Evolutionary conservation across 768 basidiomycete species (phyloP), one percentile per base, ranked within the genome.

Genomic region (Amanita rimosa): DNA sequence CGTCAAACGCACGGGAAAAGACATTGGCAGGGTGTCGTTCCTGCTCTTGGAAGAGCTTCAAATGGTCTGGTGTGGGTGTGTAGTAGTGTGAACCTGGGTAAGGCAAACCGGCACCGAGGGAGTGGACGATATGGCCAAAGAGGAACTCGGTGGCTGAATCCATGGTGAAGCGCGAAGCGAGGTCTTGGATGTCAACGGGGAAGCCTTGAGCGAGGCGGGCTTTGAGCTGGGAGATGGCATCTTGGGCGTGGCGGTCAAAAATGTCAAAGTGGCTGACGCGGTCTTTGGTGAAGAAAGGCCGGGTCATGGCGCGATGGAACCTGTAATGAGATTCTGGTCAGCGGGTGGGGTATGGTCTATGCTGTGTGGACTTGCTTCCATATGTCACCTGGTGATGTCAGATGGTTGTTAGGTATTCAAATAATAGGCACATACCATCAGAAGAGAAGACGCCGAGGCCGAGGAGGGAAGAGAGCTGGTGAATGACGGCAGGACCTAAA

Each of bases 211-310:
- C 47, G 24, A 78, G 67, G 10, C 79, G 67, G 3, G 58, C 60
- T 42, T 70, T 71, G 49, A 76, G 67, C 36, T 68, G 58, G 2
- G 57, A 53, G 4, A 84, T 60, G 4, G 73, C 68, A n/a, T 71
- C 62, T 37, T 71, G 67, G 4, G 74, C 68, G 40, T 79, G 78
- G 10, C 71, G 64, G 44, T 74, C 75, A 54, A 82, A 83, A 26
- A 74, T 76, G 21, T 81, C 75, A 46, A 82, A 83, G 57, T 82
- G 74, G 40, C 70, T 74, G 46, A 82, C 74, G 27, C 73, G 66
- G 29, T 84, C 81, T 38, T 69, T 71, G 47, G 61, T 73, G 65
- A 87, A 85, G 67, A 85, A 85, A 0, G 83, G 83, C 0, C 84
- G 75, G 0, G 81, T 79, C 67, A 86, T 81, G 3, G 69, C 56